A percentile compares a stretch with the other conserved stretches of the same genome.
Evolutionary conservation across 2,329 filamentous ascomycete species (phyloP).

Genomic region (Exophiala sideris): DNA sequence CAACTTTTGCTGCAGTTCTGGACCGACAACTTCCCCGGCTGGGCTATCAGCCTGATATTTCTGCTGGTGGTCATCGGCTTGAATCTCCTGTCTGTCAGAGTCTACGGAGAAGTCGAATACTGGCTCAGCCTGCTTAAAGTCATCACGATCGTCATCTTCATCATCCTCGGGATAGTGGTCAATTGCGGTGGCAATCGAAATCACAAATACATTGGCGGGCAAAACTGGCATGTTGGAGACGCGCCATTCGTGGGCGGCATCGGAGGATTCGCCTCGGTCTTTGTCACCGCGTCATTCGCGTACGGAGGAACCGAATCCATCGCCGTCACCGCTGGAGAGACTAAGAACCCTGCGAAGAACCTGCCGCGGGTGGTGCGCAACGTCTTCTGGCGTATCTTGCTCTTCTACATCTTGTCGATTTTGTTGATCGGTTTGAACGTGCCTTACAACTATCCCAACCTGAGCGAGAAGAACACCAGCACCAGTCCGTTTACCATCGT

Average conservation of each 20-base stretch:
- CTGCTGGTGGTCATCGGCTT: constrained; percentile 36
- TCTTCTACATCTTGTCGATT: constrained; percentile 52
- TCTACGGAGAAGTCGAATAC: constrained; percentile 53
- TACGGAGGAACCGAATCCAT: constrained; percentile 48
- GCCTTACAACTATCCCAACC: constrained; percentile 33
- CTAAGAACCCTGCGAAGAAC: constrained; percentile 49
- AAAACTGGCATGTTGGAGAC: constrained; percentile 64
- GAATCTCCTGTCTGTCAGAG: constrained; percentile 52
- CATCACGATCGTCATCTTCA: constrained; percentile 66
- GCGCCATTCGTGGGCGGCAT: constrained; percentile 65
- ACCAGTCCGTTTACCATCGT: constrained; percentile 59
- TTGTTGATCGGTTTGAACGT: constrained; percentile 46
- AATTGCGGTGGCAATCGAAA: constrained; percentile 65
- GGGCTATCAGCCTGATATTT: constrained; percentile 57
- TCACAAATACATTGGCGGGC: constrained; percentile 60
- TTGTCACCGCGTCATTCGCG: constrained; percentile 41
- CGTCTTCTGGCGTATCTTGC: constrained; percentile 54
- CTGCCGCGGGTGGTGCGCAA: constrained; percentile 55
- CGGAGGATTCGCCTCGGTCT: constrained; percentile 58
- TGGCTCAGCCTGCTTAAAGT: constrained; percentile 40
- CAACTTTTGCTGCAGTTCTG: constrained; percentile 61
- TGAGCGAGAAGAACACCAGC: constrained; percentile 39
- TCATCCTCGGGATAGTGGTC: constrained; percentile 60
- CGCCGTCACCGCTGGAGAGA: constrained; percentile 56
- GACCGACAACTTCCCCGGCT: constrained; percentile 61